phyloP scores from a whole-genome alignment of 1,284 basidiomycete species.

The Xanthoconium separans region DNA sequence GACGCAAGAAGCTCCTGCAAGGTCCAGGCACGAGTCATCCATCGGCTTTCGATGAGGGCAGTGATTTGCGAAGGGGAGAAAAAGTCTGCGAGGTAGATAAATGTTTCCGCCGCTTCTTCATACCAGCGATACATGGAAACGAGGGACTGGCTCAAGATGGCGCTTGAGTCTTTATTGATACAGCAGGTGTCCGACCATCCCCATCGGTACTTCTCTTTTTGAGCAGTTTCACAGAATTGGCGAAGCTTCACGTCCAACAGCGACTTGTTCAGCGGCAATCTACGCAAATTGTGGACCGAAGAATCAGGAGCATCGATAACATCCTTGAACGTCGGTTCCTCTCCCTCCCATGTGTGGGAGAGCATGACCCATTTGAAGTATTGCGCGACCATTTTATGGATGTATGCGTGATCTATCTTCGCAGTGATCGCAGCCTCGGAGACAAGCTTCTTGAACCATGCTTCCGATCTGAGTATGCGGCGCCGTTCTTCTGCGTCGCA shows the following conservation, averaged over 20 bases:
- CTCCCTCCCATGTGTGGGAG: not conserved
- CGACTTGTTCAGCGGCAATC: not conserved
- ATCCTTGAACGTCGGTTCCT: conserved; percentile 11
- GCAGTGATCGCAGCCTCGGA: not conserved
- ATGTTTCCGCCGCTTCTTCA: not conserved
- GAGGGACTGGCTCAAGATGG: conserved; percentile 3
- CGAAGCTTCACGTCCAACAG: conserved; percentile 5
- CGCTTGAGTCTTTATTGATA: conserved; percentile 2
- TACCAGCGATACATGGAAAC: conserved; percentile 17
- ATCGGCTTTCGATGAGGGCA: conserved; percentile 1
- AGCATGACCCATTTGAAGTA: conserved; percentile 6
- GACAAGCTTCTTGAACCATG: conserved; percentile 3
- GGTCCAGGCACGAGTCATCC: conserved; percentile 18
- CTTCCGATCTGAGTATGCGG: conserved; percentile 3
- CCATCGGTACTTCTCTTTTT: not conserved
- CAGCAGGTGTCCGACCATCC: not conserved
- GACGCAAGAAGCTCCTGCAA: conserved; percentile 16
- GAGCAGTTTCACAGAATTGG: not conserved
- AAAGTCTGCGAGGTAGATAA: conserved; percentile 2
- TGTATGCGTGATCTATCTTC: not conserved
- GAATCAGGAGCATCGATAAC: not conserved
- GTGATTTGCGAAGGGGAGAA: not conserved
- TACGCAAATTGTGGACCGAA: conserved; percentile 4
- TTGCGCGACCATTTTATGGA: conserved; percentile 2
- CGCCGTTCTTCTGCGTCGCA: conserved; percentile 3